Conservation (phyloP, 768 basidiomycete genomes). For the Hericium alpestre region DNA sequence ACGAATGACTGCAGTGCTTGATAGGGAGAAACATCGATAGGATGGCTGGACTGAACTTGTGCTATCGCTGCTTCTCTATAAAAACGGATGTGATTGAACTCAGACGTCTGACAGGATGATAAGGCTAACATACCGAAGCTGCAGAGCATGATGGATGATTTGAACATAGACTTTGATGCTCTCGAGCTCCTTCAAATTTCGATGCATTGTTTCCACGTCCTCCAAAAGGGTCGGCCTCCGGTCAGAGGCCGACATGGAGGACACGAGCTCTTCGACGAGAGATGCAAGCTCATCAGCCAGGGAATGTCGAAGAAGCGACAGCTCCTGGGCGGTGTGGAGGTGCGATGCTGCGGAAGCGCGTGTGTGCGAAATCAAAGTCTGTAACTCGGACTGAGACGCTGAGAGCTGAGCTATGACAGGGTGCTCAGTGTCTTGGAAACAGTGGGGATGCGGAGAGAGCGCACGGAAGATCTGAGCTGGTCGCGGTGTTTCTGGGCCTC, state of each 20-base stretch:
- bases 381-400: constrained; percentile 38
- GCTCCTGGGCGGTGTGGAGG: constrained; percentile 56
- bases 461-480: constrained; percentile 19
- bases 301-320: constrained; percentile 67
- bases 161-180: constrained; percentile 68
- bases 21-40: constrained; percentile 44
- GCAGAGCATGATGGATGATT: constrained; percentile 58
- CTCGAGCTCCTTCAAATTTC: constrained; percentile 66
- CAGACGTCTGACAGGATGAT: background rate
- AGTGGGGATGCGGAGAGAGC: constrained; percentile 7
- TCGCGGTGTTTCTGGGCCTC: constrained; percentile 26
- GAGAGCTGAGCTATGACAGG: constrained; percentile 46
- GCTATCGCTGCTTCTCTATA: constrained; percentile 48
- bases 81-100: background rate
- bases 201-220: constrained; percentile 71
- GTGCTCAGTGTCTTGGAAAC: constrained; percentile 21
- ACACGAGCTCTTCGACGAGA: constrained; percentile 55
- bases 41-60: constrained; percentile 33
- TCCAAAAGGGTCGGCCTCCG: constrained; percentile 61
- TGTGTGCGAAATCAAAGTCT: constrained; percentile 37
- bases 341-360: constrained; percentile 36
- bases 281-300: constrained; percentile 69
- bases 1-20: constrained; percentile 55
- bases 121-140: constrained; percentile 46
- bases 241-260: constrained; percentile 38